Evolutionary conservation across 768 basidiomycete species (phyloP).

Genomic region (Amanita phalloides): DNA sequence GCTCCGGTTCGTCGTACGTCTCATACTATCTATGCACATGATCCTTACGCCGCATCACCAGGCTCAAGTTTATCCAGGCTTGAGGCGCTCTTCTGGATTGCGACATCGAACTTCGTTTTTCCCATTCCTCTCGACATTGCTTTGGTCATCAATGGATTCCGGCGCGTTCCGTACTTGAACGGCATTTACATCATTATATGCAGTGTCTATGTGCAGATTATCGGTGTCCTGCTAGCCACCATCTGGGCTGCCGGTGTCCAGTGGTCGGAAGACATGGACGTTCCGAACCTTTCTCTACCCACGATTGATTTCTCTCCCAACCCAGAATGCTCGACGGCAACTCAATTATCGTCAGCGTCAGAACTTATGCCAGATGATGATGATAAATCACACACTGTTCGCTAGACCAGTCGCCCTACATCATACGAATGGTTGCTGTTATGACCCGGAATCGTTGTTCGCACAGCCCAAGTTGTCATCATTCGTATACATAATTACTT

Average conservation of each 20-base stretch:
- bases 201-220: not conserved
- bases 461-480: no score
- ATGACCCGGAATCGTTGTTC: no score
- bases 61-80: not conserved
- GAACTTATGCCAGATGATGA: no score
- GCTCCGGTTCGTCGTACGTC: not conserved
- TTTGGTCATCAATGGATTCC: not conserved
- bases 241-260: not conserved
- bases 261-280: not conserved
- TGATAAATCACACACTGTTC: no score
- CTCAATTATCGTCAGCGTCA: no score
- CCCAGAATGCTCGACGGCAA: no score
- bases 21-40: not conserved
- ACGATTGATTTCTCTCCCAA: not conserved
- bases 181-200: not conserved
- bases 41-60: not conserved
- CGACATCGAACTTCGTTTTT: constrained; percentile 1
- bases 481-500: no score
- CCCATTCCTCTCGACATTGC: not conserved
- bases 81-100: not conserved
- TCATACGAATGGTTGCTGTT: no score
- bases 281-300: not conserved
- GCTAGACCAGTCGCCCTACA: no score
- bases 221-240: not conserved
- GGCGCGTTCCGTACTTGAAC: not conserved